These are phyloP conservation scores for Alloteropsis angusta DNA, from an alignment of 202 grass and related monocot species.

Conservation along the genomic window DNA sequence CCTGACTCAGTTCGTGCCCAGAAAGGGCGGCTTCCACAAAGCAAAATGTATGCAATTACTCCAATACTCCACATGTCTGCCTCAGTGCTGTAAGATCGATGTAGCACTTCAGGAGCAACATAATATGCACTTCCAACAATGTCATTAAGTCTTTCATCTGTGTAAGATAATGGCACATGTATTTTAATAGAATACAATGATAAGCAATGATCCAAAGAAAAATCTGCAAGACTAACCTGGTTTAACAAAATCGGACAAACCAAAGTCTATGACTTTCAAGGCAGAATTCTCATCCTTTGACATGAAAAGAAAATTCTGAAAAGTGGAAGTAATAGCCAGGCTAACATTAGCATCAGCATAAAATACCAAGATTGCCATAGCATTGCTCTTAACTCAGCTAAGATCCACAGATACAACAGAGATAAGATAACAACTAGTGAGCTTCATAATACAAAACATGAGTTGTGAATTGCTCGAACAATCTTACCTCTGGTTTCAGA, in stretches of 20 bases:
- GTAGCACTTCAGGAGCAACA: conserved; percentile 90
- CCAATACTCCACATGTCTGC: conserved; percentile 98
- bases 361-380: not conserved
- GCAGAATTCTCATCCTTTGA: conserved; percentile 67
- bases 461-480: not conserved
- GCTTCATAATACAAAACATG: not conserved
- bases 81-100: conserved; percentile 86
- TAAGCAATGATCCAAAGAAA: conserved; percentile 12
- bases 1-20: conserved; percentile 84
- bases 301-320: conserved; percentile 87
- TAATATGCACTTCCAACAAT: conserved; percentile 98
- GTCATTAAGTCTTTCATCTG: conserved; percentile 92
- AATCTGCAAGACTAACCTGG: conserved; percentile 57
- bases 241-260: conserved; percentile 85
- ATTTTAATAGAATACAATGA: not conserved
- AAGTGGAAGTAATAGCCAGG: conserved; percentile 22
- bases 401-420: conserved; percentile 10
- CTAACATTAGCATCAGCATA: conserved; percentile 19
- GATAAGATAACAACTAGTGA: not conserved
- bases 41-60: conserved; percentile 89
- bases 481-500: conserved; percentile 83
- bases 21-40: conserved; percentile 89
- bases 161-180: conserved; percentile 15
- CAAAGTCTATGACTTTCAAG: conserved; percentile 92
- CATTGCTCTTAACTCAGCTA: not conserved